Base-by-base conservation (phyloP, 441 rosid genomes). In the Kokia cookei region DNA sequence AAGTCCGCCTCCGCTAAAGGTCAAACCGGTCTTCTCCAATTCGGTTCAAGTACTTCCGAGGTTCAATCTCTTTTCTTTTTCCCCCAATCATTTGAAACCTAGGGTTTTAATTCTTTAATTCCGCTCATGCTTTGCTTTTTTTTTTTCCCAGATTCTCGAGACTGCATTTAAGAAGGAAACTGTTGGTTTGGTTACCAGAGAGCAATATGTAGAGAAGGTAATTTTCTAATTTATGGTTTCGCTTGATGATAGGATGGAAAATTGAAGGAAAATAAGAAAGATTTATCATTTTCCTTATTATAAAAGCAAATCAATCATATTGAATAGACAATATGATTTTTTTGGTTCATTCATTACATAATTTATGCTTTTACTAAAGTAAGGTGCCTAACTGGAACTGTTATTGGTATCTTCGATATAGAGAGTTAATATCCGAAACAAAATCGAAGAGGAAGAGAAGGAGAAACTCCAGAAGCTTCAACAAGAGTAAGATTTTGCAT, bases 131-230 rank as follows among this genome's bases (percentile, higher is more conserved):
- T 7, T 5, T 45, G 7, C 13, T 45, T 5, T 22, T 29, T 8
- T 15, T 13, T 32, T 26, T 24, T 7, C 40, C 42, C 77, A 94
- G 97, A 91, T 91, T 80, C 92, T 92, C 32, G 98, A 92, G 78
- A 90, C 93, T 75, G 98, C 98, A 22, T 95, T 95, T 78, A 95
- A 93, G 90, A 95, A 90, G 85, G 98, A 95, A 80, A 95, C 97
- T 6, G 93, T 91, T 2, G 98, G 98, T 74, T 82, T 93, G 78
- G 98, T 95, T 53, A 93, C 97, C n/a, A 85, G 96, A 77, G 98
- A 93, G 80, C 92, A 94, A 75, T 94, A 91, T 75, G 97, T 95
- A 42, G 96, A 95, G 89, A 93, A 95, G 98, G 98, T 91, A 82
- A 77, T 47, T 58, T 37, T 22, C 19, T 37, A 37, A 37, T 37